Base-by-base conservation (phyloP, 257 asterid species). In the Jacaranda copaia region DNA sequence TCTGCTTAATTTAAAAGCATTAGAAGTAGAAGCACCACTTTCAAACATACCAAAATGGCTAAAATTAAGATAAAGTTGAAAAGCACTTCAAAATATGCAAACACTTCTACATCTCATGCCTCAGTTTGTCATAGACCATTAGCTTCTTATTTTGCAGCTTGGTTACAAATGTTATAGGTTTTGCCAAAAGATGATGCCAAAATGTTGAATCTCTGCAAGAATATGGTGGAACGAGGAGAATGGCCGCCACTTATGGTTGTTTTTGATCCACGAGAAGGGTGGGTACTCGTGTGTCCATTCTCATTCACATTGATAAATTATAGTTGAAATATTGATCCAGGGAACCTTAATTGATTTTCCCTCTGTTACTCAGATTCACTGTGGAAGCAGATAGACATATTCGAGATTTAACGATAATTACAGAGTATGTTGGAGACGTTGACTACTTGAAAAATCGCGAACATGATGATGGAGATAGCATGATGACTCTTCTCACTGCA, bases 181-280 rank as follows among this genome's bases (percentile, higher is more conserved):
- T 8, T 95, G 77, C 51, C 90, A 2, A 96, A 87, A 85, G 98
- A 93, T 16, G 95, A 89, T 75, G 57, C 59, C 1, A 92, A 96
- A 78, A 88, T 93, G 49, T 83, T 96, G 87, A 79, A 76, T 60
- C 85, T 81, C 52, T 96, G 98, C 88, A 89, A 93, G 85, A 81
- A 64, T 45, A 96, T 93, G 99, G 90, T 91, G 93, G 88, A 82
- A 77, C 85, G 83, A 76, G 99, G 99, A n/a, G 94, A 90, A 85
- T 96, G 97, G 79, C 98, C 98, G 0, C 98, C 98, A 0, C 98
- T 96, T 39, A 87, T 89, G 91, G 99, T 96, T 75, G 92, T 88
- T 3, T 90, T 76, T 72, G 99, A 96, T 87, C 92, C 94, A 35
- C 63, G 51, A 5, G 99, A 93, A 85, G 99, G 99, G 99, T 92